These are phyloP conservation scores for Wickerhamomyces subpelliculosus DNA, from an alignment of 805 yeast genomes.

Conservation along the genomic window DNA sequence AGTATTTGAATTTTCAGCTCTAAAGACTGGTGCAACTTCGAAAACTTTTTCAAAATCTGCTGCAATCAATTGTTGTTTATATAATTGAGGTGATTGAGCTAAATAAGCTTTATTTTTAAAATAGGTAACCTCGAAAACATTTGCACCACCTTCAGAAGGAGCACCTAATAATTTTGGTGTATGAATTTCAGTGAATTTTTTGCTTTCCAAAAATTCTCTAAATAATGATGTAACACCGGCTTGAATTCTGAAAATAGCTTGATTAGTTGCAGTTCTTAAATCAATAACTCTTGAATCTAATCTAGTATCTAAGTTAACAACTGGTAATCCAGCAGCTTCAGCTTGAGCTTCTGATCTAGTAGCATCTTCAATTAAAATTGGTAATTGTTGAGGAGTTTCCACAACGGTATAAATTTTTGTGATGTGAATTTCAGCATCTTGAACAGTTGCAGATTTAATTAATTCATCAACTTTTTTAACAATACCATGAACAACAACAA, in stretches of 20 bases:
- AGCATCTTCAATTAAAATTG: constrained; percentile 94
- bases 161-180: constrained; percentile 95
- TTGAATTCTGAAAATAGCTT: constrained; percentile 92
- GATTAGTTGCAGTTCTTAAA: constrained; percentile 93
- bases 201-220: constrained; percentile 72
- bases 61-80: constrained; percentile 96
- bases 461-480: constrained; percentile 81
- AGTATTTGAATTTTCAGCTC: constrained; percentile 98
- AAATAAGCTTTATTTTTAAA: constrained; percentile 89
- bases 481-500: constrained; percentile 83
- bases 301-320: constrained; percentile 93
- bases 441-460: constrained; percentile 85
- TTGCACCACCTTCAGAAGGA: constrained; percentile 97
- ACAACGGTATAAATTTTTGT: constrained; percentile 67
- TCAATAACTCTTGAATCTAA: constrained; percentile 94
- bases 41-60: constrained; percentile 95
- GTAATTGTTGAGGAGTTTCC: constrained; percentile 88
- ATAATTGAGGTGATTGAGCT: constrained; percentile 97
- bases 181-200: constrained; percentile 84
- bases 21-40: constrained; percentile 96
- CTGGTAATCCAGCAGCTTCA: constrained; percentile 84
- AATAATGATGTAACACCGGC: constrained; percentile 83
- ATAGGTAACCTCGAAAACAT: constrained; percentile 88
- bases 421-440: constrained; percentile 81
- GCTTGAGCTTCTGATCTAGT: constrained; percentile 92